phyloP scores from a whole-genome alignment of 768 basidiomycete species.

The Podaxis carcinomalis region DNA sequence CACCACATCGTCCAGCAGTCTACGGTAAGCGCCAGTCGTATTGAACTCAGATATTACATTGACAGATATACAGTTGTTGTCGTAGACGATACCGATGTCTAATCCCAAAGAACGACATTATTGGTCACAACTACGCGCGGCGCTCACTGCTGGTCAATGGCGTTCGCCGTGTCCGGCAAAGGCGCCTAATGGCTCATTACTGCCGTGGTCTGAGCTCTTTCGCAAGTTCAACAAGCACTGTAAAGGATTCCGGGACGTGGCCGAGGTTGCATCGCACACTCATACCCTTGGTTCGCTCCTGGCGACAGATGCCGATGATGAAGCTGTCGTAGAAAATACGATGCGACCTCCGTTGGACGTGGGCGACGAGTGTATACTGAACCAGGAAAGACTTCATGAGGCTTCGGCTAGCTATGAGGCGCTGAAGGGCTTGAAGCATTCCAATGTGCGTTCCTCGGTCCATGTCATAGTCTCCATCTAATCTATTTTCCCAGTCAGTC shows the following conservation, averaged over 20 bases:
- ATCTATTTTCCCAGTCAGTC: constrained; percentile 46
- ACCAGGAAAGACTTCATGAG: constrained; percentile 55
- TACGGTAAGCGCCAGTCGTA: background rate
- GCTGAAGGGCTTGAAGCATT: constrained; percentile 44
- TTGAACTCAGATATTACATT: background rate
- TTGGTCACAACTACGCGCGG: constrained; percentile 68
- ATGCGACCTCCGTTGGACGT: constrained; percentile 33
- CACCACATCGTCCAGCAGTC: background rate
- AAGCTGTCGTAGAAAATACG: constrained; percentile 33
- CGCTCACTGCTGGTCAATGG: constrained; percentile 76
- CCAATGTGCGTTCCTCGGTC: constrained; percentile 47
- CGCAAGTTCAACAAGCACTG: constrained; percentile 89
- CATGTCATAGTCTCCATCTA: background rate
- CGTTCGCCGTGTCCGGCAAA: constrained; percentile 56
- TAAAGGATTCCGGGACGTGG: constrained; percentile 51
- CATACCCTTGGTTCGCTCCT: constrained; percentile 59
- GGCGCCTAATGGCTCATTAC: constrained; percentile 41
- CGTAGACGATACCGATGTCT: constrained; percentile 19
- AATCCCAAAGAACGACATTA: constrained; percentile 67
- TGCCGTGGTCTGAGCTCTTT: constrained; percentile 77
- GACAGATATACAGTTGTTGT: background rate
- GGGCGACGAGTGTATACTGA: constrained; percentile 55
- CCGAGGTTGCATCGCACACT: constrained; percentile 65
- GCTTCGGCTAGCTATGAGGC: constrained; percentile 48
- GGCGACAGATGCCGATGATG: constrained; percentile 51